Conservation (phyloP, 495 filamentous ascomycete genomes). For the Haplographium delicatum region DNA sequence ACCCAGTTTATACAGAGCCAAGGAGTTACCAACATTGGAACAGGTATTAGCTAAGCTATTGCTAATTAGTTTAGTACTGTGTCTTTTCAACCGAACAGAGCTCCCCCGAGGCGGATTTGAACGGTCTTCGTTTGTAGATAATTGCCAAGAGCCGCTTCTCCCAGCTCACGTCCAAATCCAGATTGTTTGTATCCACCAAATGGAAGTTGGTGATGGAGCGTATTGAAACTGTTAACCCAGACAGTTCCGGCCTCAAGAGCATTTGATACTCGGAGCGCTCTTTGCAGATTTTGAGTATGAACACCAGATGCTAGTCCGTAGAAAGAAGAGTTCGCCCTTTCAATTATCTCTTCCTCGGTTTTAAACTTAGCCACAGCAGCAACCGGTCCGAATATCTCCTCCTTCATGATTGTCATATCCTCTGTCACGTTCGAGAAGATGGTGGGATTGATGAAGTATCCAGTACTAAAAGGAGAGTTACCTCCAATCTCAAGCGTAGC, state of each 20-base stretch:
- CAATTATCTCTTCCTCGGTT: conserved; percentile 67
- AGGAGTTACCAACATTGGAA: too few relatives aligned
- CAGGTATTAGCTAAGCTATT: too few relatives aligned
- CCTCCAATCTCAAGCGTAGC: conserved; percentile 83
- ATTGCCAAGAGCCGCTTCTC: conserved; percentile 87
- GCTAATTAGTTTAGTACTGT: too few relatives aligned
- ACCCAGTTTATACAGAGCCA: too few relatives aligned
- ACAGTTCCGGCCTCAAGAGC: conserved; percentile 82
- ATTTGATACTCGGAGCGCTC: conserved; percentile 83
- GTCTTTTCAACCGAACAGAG: conserved; percentile 31
- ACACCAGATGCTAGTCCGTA: conserved; percentile 90
- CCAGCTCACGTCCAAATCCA: conserved; percentile 90
- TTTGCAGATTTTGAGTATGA: conserved; percentile 91
- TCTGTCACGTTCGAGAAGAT: conserved; percentile 61
- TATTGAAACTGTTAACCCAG: conserved; percentile 94
- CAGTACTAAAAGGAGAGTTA: conserved; percentile 80
- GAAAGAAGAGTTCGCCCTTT: conserved; percentile 71
- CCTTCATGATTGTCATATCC: conserved; percentile 36
- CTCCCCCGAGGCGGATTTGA: conserved; percentile 43
- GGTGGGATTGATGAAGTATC: conserved; percentile 97
- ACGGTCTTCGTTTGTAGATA: conserved; percentile 76
- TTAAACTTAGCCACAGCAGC: conserved; percentile 39
- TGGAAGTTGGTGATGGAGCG: conserved; percentile 72
- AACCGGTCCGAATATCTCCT: conserved; percentile 54
- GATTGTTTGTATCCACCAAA: conserved; percentile 94